Conservation (phyloP, 768 basidiomycete genomes). For the Agrocybe chaxingu region DNA sequence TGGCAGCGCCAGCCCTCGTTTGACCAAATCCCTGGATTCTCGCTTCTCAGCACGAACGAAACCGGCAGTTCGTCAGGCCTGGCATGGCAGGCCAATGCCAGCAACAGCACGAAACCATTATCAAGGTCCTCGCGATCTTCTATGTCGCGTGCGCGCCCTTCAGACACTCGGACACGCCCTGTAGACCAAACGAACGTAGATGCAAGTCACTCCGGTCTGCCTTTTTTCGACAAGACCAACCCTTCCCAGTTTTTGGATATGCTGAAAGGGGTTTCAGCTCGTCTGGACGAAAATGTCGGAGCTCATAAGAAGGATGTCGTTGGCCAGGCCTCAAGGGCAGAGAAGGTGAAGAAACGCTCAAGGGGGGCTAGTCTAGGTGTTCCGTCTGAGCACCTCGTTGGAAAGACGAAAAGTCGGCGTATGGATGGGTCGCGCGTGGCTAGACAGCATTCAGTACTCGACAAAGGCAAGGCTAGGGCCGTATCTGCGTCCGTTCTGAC, state of each 20-base stretch:
- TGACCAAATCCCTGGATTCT: constrained; percentile 18
- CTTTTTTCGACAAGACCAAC: constrained; percentile 16
- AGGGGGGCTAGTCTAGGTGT: background rate
- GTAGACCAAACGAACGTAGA: background rate
- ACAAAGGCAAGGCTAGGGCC: constrained; percentile 7
- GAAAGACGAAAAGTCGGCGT: background rate
- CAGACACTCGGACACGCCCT: constrained; percentile 6
- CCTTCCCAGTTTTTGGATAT: constrained; percentile 27
- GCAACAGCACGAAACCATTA: background rate
- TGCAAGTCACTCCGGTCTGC: constrained; percentile 2
- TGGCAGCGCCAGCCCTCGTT: constrained; percentile 19
- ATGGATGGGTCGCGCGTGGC: constrained; percentile 9
- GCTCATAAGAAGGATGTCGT: constrained; percentile 6
- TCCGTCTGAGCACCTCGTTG: background rate
- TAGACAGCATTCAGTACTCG: background rate
- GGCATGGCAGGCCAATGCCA: background rate
- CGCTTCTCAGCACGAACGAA: constrained; percentile 12
- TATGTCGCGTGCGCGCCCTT: constrained; percentile 9
- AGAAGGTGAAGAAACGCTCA: background rate
- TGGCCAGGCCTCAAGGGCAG: background rate
- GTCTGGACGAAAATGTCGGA: constrained; percentile 27
- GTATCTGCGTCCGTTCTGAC: background rate
- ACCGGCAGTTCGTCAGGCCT: background rate
- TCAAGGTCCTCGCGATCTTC: constrained; percentile 3
- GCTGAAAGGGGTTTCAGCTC: constrained; percentile 32